Percentiles rank a stretch among this genome's conserved stretches.
Evolutionary conservation across 257 asterid species (phyloP).

Genomic region (Scutellaria galericulata): DNA sequence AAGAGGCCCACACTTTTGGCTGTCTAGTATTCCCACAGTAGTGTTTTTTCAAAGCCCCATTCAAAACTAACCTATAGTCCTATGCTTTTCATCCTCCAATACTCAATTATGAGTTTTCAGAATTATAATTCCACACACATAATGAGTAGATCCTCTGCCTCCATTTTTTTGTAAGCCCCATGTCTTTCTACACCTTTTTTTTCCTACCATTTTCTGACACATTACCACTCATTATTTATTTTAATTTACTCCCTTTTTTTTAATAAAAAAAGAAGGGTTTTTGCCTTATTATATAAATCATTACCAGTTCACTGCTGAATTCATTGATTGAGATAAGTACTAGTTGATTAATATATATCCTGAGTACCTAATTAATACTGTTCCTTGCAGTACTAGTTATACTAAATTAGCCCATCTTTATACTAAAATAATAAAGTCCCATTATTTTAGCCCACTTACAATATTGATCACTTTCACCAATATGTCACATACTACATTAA

Average conservation of each 20-base stretch:
- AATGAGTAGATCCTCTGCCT: conserved; percentile 70
- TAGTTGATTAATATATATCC: background rate
- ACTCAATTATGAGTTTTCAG: conserved; percentile 54
- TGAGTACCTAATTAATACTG: background rate
- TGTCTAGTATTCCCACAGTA: conserved; percentile 37
- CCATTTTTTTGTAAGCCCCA: conserved; percentile 48
- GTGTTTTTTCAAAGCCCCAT: conserved; percentile 43
- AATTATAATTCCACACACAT: conserved; percentile 53
- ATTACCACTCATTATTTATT: conserved; percentile 58
- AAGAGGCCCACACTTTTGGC: conserved; percentile 54
- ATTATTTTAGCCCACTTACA: no score
- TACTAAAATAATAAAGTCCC: background rate
- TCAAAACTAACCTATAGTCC: conserved; percentile 44
- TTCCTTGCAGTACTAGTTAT: background rate
- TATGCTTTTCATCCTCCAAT: conserved; percentile 32
- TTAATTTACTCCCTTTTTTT: conserved; percentile 2
- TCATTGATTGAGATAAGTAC: background rate
- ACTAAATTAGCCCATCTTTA: background rate
- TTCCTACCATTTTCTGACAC: conserved; percentile 59
- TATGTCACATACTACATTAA: no score
- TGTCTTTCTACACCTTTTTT: conserved; percentile 43
- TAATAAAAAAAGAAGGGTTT: no score
- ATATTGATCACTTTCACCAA: no score
- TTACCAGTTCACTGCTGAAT: background rate
- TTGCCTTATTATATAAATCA: background rate